Evolutionary conservation across 139 green algal genomes (phyloP).

Genomic region (Tetraselmis striata): DNA sequence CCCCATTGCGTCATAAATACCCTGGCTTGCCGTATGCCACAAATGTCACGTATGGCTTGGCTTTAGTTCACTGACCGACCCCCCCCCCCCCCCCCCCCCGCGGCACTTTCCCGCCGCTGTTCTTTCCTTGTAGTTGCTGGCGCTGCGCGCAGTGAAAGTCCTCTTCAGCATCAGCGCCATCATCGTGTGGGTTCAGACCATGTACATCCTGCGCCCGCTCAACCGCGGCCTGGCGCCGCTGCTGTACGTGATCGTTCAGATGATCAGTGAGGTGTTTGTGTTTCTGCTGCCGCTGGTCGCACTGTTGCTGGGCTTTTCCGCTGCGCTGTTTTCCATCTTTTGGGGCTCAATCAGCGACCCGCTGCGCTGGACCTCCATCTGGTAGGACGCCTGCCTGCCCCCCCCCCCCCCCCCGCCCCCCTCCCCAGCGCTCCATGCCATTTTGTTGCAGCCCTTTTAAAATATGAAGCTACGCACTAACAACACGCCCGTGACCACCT

Average conservation of each 20-base stretch:
- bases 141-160: neutral
- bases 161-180: neutral
- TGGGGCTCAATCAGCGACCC: neutral
- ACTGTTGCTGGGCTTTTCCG: neutral
- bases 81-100: no score
- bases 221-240: neutral
- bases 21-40: no score
- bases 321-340: neutral
- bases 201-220: neutral
- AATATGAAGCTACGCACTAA: no score
- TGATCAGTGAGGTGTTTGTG: neutral
- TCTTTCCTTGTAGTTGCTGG: neutral
- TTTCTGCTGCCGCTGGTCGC: neutral
- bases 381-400: no score
- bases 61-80: no score
- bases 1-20: no score
- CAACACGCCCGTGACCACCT: no score
- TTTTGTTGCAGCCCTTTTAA: no score
- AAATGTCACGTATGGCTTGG: no score
- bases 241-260: neutral
- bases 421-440: no score
- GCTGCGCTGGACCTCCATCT: neutral
- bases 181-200: neutral
- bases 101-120: no score
- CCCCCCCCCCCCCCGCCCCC: no score